Percentiles rank a stretch among this genome's conserved stretches.
These are phyloP conservation scores for Pythium sukuiense DNA, from an alignment of 352 stramenopile species.

Conservation along the genomic window DNA sequence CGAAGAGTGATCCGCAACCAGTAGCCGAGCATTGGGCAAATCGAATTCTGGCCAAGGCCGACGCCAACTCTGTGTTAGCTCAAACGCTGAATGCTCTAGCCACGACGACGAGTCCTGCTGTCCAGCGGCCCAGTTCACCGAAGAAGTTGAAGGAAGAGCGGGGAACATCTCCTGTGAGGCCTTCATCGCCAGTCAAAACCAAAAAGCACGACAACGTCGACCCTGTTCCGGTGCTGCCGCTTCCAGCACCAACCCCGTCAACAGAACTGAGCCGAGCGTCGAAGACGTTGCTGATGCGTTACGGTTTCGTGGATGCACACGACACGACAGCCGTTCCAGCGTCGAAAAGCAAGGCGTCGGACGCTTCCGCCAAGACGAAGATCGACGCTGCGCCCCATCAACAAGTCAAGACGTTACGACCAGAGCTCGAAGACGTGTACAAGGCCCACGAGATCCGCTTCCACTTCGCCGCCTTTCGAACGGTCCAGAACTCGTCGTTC, in stretches of 20 bases:
- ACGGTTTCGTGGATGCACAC: constrained; percentile 80
- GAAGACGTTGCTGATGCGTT: constrained; percentile 78
- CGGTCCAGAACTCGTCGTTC: constrained; percentile 12
- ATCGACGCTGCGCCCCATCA: no score
- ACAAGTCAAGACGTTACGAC: constrained; percentile 50
- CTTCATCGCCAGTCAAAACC: constrained; percentile 21
- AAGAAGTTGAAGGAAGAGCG: constrained; percentile 14
- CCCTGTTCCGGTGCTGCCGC: background rate
- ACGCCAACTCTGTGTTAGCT: constrained; percentile 53
- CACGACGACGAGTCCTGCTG: constrained; percentile 10
- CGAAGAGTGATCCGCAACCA: constrained; percentile 12
- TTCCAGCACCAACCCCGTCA: constrained; percentile 18
- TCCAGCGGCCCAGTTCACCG: background rate
- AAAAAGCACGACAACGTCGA: background rate
- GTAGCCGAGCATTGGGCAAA: constrained; percentile 60
- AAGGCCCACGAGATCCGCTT: constrained; percentile 87
- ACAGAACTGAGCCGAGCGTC: constrained; percentile 79
- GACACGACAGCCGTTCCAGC: constrained; percentile 21
- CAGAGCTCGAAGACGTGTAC: constrained; percentile 77
- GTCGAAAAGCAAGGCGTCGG: background rate
- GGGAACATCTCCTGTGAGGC: constrained; percentile 19
- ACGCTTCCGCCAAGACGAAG: background rate
- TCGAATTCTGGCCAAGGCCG: constrained; percentile 56
- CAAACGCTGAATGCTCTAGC: constrained; percentile 64
- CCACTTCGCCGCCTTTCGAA: constrained; percentile 88